phyloP scores from a whole-genome alignment of 768 basidiomycete species.

The Boletus edulis region DNA sequence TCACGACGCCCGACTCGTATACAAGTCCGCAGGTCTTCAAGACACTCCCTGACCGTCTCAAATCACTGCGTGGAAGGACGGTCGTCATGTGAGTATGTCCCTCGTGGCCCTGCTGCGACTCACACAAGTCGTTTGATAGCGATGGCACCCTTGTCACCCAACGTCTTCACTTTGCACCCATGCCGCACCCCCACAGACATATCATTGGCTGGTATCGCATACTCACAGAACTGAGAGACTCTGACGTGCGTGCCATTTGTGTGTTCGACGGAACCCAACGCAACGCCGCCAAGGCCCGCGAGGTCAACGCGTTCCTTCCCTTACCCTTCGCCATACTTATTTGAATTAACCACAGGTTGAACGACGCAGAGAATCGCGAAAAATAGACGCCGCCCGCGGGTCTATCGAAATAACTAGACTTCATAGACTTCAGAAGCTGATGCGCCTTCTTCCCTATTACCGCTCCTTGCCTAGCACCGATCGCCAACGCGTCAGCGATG shows the following conservation, averaged over 20 bases:
- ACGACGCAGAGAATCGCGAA: slow-evolving; percentile 52
- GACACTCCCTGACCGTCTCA: slow-evolving; percentile 62
- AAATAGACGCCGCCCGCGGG: slow-evolving; percentile 49
- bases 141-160: slow-evolving; percentile 88
- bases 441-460: slow-evolving; percentile 38
- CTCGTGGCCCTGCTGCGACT: neutral
- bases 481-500: slow-evolving; percentile 29
- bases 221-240: slow-evolving; percentile 56
- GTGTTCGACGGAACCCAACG: slow-evolving; percentile 79
- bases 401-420: slow-evolving; percentile 58
- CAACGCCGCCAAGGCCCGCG: slow-evolving; percentile 62
- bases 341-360: slow-evolving; percentile 40
- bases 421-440: slow-evolving; percentile 47
- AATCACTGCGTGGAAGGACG: slow-evolving; percentile 58
- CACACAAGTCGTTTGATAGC: slow-evolving; percentile 35
- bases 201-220: slow-evolving; percentile 78
- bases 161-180: slow-evolving; percentile 70
- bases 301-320: slow-evolving; percentile 44
- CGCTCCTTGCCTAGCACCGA: slow-evolving; percentile 31
- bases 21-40: slow-evolving; percentile 63
- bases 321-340: neutral
- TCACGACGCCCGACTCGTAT: neutral
- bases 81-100: slow-evolving; percentile 62
- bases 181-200: slow-evolving; percentile 64
- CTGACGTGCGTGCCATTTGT: slow-evolving; percentile 60